Conservation (phyloP, 495 filamentous ascomycete species). For the Polyplosphaeria fusca region DNA sequence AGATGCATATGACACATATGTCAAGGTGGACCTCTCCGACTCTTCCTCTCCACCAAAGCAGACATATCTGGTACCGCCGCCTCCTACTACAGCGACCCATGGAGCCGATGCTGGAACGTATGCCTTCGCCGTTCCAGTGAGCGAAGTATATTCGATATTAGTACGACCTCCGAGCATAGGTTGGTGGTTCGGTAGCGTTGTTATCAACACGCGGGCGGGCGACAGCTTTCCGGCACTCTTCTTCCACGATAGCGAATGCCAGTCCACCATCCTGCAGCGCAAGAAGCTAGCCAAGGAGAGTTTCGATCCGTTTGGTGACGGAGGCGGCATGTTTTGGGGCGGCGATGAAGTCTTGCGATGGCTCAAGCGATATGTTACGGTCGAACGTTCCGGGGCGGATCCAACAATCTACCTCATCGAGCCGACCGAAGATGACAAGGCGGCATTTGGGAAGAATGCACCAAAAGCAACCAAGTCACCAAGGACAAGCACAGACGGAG, state of each 20-base stretch:
- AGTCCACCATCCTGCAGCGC: constrained; percentile 90
- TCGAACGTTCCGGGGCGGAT: constrained; percentile 80
- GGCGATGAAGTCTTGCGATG: constrained; percentile 93
- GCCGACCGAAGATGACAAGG: constrained; percentile 75
- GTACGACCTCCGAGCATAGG: constrained; percentile 89
- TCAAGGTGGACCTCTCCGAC: constrained; percentile 89
- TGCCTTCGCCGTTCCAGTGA: constrained; percentile 87
- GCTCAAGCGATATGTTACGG: constrained; percentile 75
- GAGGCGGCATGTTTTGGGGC: constrained; percentile 90
- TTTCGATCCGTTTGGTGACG: constrained; percentile 87
- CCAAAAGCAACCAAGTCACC: constrained; percentile 41
- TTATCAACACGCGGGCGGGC: constrained; percentile 85
- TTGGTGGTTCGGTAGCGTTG: constrained; percentile 96
- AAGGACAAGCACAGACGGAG: constrained; percentile 34
- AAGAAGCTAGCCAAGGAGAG: constrained; percentile 75
- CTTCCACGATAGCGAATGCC: constrained; percentile 95
- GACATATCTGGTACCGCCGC: constrained; percentile 85
- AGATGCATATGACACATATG: constrained; percentile 81
- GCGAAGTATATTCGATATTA: constrained; percentile 82
- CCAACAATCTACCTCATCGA: constrained; percentile 88
- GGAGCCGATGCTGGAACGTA: constrained; percentile 73
- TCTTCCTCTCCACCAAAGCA: constrained; percentile 75
- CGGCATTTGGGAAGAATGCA: constrained; percentile 69
- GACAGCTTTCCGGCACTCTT: constrained; percentile 94
- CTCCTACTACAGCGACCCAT: constrained; percentile 75